Evolutionary conservation across 805 yeast genomes (phyloP), one percentile per base, ranked within the genome.

Genomic region (Metschnikowia picachoensis): DNA sequence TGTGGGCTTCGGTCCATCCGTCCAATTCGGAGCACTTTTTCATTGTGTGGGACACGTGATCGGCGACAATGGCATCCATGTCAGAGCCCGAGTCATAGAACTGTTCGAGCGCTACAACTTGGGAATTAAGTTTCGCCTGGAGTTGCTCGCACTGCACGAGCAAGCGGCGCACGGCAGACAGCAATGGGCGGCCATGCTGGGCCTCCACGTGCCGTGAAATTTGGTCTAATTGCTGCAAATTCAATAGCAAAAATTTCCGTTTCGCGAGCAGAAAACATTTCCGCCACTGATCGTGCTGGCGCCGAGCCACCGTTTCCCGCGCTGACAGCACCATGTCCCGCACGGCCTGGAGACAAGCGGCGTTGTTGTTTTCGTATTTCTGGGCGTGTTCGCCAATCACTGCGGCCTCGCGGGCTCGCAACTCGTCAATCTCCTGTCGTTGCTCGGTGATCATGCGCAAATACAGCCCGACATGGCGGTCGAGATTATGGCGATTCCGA

Each of bases 401-500:
- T 16, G 62, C 56, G 5, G 64, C 53, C 58, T 83, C 87, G 42
- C 89, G 70, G 0, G 61, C 60, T 52, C 87, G 68, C 43, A 89
- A 70, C 49, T 81, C 85, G 43, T 79, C 86, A 47, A 88, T 87
- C 60, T 84, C 90, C 46, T 73, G 77, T 53, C 80, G 80, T 59
- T 87, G 96, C 57, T 86, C 90, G 2, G 90, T 80, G 32, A 89
- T 89, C 85, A 86, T 85, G 64, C 83, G 83, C 59, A 87, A 67
- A 59, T 89, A 90, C 3, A 91, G 83, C 0, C 94, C 89, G 37
- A 89, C 91, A 65, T 88, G 96, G 36, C 92, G 72, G 59, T 84
- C 87, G 50, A 90, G 73, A 47, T 81, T 83, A 43, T 82, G 89
- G 50, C 81, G 82, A 60, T 90, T 90, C 50, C 94, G 66, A 2